Percentiles rank a stretch among this genome's conserved stretches.
These are phyloP conservation scores for Pichia exigua DNA, from an alignment of 805 yeast species.

Conservation along the genomic window DNA sequence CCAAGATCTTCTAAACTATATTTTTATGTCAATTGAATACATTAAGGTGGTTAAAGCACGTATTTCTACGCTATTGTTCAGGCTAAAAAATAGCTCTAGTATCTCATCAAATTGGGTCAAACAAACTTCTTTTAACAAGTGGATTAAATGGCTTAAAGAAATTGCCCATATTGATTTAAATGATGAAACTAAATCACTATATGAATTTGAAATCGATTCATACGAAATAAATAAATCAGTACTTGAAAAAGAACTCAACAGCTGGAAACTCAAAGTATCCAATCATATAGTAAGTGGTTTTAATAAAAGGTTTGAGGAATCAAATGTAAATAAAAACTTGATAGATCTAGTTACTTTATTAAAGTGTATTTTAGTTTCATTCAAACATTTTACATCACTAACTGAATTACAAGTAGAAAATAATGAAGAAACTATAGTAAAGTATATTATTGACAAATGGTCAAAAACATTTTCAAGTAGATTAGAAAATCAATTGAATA, in stretches of 20 bases:
- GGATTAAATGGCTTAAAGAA: conserved; percentile 24
- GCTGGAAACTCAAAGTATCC: conserved; percentile 21
- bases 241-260: conserved; percentile 6
- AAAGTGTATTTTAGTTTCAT: conserved; percentile 18
- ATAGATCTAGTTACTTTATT: conserved; percentile 15
- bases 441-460: conserved; percentile 17
- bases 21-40: conserved; percentile 25
- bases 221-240: conserved; percentile 4
- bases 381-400: conserved; percentile 27
- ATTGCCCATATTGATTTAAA: background rate
- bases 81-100: conserved; percentile 17
- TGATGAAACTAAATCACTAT: conserved; percentile 18
- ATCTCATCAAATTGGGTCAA: conserved; percentile 22
- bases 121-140: conserved; percentile 21
- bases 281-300: conserved; percentile 10
- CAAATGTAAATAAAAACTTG: conserved; percentile 7
- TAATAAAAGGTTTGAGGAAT: conserved; percentile 5
- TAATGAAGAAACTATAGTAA: conserved; percentile 4
- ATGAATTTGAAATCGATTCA: conserved; percentile 12
- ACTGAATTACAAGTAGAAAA: conserved; percentile 11
- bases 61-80: conserved; percentile 15
- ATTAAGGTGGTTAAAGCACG: conserved; percentile 19
- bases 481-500: conserved; percentile 12
- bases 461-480: conserved; percentile 8
- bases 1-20: conserved; percentile 21